Conservation (phyloP, 78 protist genomes). For the Polysphondylium violaceum region DNA sequence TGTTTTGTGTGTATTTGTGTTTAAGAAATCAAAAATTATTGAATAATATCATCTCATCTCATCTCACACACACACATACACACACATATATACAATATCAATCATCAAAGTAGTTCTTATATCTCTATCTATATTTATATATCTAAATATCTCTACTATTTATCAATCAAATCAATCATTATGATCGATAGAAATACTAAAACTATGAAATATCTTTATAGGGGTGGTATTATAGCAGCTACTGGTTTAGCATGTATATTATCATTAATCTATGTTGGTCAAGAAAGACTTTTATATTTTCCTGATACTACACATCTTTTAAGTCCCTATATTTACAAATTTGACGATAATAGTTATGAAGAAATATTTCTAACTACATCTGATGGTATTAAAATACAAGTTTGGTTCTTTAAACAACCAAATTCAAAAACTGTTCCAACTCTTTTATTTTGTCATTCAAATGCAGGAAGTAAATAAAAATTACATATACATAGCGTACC, state of each 20-base stretch:
- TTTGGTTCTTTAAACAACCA: slow-evolving; percentile 57
- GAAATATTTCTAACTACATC: slow-evolving; percentile 29
- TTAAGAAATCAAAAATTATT: no score
- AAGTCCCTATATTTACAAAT: slow-evolving; percentile 14
- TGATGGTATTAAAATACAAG: slow-evolving; percentile 50
- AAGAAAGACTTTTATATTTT: slow-evolving; percentile 57
- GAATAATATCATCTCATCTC: no score
- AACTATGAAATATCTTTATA: no score
- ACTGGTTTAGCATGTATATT: slow-evolving; percentile 9
- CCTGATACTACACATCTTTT: slow-evolving; percentile 30
- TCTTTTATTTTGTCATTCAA: slow-evolving; percentile 76
- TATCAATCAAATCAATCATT: background rate
- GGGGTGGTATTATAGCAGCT: slow-evolving; percentile 36
- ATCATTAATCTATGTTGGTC: slow-evolving; percentile 39
- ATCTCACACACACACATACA: no score
- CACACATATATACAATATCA: no score
- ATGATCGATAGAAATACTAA: background rate
- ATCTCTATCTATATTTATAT: no score
- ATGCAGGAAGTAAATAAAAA: slow-evolving; percentile 68
- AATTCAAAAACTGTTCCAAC: slow-evolving; percentile 57
- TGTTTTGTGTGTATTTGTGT: no score
- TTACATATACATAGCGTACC: background rate
- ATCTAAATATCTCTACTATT: no score
- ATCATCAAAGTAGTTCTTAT: no score
- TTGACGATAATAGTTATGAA: slow-evolving; percentile 20